Base-by-base conservation (phyloP, 2,329 filamentous ascomycete species). In the Orbilia blumenaviensis region DNA sequence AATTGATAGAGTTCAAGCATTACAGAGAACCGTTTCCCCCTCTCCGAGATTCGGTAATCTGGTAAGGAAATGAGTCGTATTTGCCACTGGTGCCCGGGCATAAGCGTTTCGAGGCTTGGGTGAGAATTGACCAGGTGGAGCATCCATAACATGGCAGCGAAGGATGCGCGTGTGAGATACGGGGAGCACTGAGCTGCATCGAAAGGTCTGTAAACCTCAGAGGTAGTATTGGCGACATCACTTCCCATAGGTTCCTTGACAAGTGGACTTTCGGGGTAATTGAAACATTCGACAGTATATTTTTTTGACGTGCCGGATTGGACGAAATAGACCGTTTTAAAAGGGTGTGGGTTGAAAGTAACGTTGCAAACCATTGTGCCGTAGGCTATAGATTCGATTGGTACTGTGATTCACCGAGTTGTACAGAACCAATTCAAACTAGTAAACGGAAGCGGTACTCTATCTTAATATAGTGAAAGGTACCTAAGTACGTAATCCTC, bases 251-350 rank as follows among this genome's bases (percentile, higher is more conserved):
- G n/a, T n/a, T n/a, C n/a, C n/a, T n/a, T n/a, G n/a, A n/a, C n/a
- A n/a, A n/a, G n/a, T n/a, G 63, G 63, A 27, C 34, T 38, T 42
- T 25, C 8, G n/a, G 5, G 25, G 16, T 10, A 10, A 25, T 62
- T 36, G 23, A 10, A 18, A n/a, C 66, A 69, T 4, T 27, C 21
- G 34, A 69, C 34, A 10, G 54, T 63, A 46, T 46, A 69, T 54
- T 63, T 69, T 10, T 25, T 9, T 1, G 66, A 62, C 0, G 18
- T 50, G 0, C 9, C 2, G 41, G 50, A 58, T 42, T 56, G 34
- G 25, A 23, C 12, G 21, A 69, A 69, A 36, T 6, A 16, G 25
- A 44, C 66, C 9, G 48, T 3, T 46, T 69, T 69, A 36, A 62
- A 69, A 12, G n/a, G 12, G 25, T 34, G 38, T 4, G 66, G 66